phyloP scores from a whole-genome alignment of 2,329 filamentous ascomycete genomes.

The Emmonsiellopsis sp. region DNA sequence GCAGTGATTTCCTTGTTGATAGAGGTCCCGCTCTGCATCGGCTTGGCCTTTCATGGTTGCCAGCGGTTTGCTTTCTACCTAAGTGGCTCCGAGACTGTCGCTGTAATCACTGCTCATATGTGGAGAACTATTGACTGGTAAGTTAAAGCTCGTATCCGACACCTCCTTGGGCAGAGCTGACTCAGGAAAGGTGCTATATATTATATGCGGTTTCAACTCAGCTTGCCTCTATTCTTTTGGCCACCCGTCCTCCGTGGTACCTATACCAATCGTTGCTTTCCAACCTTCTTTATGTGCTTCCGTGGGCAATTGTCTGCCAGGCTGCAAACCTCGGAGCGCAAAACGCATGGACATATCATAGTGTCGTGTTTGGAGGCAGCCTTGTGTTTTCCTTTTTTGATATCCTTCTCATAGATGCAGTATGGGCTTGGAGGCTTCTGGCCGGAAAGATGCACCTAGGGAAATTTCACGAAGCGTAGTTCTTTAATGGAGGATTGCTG shows the following conservation, averaged over 20 bases:
- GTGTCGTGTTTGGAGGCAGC: constrained; percentile 57
- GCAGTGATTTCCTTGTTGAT: constrained; percentile 44
- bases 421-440: constrained; percentile 45
- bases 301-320: constrained; percentile 57
- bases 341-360: constrained; percentile 59
- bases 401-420: constrained; percentile 39
- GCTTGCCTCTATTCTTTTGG: constrained; percentile 54
- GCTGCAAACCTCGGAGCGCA: constrained; percentile 34
- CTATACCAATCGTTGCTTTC: constrained; percentile 57
- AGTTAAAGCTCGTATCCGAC: constrained; percentile 1
- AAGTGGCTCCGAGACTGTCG: constrained; percentile 47
- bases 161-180: constrained; percentile 12
- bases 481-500: too few species aligned
- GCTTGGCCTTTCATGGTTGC: constrained; percentile 52
- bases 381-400: constrained; percentile 57
- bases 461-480: neutral
- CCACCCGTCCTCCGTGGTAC: constrained; percentile 58
- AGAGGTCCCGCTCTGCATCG: constrained; percentile 54
- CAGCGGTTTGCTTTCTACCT: constrained; percentile 54
- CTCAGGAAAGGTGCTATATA: constrained; percentile 49
- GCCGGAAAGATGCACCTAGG: constrained; percentile 31
- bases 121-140: constrained; percentile 51
- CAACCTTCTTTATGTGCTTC: constrained; percentile 59
- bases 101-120: constrained; percentile 55
- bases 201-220: constrained; percentile 59